phyloP scores from a whole-genome alignment of 768 basidiomycete genomes.

The Auriscalpium vulgare region DNA sequence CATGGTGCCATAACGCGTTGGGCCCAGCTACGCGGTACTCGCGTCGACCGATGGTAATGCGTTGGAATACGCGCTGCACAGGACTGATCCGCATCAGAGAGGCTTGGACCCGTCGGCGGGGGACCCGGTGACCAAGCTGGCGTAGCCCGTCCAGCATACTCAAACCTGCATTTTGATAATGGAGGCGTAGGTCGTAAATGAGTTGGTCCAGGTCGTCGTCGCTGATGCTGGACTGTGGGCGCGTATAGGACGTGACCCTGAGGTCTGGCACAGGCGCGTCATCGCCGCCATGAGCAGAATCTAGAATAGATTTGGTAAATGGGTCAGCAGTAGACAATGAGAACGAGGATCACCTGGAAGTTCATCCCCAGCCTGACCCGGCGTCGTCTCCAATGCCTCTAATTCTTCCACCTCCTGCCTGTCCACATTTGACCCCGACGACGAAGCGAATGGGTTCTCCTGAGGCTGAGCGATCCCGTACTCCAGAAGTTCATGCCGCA shows the following conservation, averaged over 20 bases:
- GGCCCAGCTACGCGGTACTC: slow-evolving; percentile 18
- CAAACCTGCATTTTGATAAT: slow-evolving; percentile 10
- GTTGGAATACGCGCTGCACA: slow-evolving; percentile 10
- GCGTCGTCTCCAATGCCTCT: not conserved
- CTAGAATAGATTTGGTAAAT: not conserved
- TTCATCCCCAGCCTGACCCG: not conserved
- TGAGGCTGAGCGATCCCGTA: slow-evolving; percentile 11
- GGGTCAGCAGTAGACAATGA: not conserved
- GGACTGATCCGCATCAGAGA: slow-evolving; percentile 10
- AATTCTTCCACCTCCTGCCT: not conserved
- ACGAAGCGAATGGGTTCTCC: slow-evolving; percentile 1
- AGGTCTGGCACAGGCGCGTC: not conserved
- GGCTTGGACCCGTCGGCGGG: slow-evolving; percentile 1
- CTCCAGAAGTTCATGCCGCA: slow-evolving; percentile 13
- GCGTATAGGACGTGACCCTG: slow-evolving; percentile 1
- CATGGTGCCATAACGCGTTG: slow-evolving; percentile 22
- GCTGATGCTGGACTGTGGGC: slow-evolving; percentile 2
- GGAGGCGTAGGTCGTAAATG: not conserved
- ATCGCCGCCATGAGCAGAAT: not conserved
- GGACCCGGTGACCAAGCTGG: slow-evolving; percentile 1
- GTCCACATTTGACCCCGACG: not conserved
- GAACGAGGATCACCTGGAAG: not conserved
- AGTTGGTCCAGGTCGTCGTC: slow-evolving; percentile 11
- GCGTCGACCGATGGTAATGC: slow-evolving; percentile 7
- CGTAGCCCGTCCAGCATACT: slow-evolving; percentile 14